Evolutionary conservation across 306 rosid genomes (phyloP), one percentile per base, ranked within the genome.

Genomic region (Vigna hirtella): DNA sequence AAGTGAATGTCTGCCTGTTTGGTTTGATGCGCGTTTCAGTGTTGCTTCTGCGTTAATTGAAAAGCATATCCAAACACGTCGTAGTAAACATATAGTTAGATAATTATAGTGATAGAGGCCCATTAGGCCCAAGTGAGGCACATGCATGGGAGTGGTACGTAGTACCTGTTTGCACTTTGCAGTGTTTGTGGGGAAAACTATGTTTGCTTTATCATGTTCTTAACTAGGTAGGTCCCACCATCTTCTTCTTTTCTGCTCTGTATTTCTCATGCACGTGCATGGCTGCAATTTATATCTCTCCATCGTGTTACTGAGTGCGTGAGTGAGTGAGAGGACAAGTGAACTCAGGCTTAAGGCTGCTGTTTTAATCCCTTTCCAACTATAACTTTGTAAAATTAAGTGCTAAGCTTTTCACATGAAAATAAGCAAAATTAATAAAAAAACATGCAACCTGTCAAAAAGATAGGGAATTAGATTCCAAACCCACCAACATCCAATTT

Each of bases 271-370:
- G 84, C 86, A 85, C 86, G 86, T 82, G 89, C 84, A 72, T 79
- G 53, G 77, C 43, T 67, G 34, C 57, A 43, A 16, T 81, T 49
- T 70, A n/a, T 81, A 58, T 73, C 74, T 36, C 42, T 36, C 9
- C 42, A 36, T 36, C 2, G 9, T 36, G 38, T 30, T 5, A 34
- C 38, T 34, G 6, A 34, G 11, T 0, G 0, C 12, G 42, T 57
- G 74, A 65, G 77, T 30, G 55, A 7, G 78, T 34, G 53, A 24
- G 73, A 45, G 73, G 74, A 74, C 81, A 63, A 70, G 48, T 63
- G 84, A 74, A 63, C 24, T 72, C 83, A 57, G 79, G 59, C 77
- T 43, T 70, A 87, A 90, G 79, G 93, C 91, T 89, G 87, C 90
- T 70, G 78, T 79, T 79, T 50, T 57, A 84, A 78, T 68, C 42